Conservation (phyloP, 352 stramenopile genomes). For the Elongisporangium senticosum region DNA sequence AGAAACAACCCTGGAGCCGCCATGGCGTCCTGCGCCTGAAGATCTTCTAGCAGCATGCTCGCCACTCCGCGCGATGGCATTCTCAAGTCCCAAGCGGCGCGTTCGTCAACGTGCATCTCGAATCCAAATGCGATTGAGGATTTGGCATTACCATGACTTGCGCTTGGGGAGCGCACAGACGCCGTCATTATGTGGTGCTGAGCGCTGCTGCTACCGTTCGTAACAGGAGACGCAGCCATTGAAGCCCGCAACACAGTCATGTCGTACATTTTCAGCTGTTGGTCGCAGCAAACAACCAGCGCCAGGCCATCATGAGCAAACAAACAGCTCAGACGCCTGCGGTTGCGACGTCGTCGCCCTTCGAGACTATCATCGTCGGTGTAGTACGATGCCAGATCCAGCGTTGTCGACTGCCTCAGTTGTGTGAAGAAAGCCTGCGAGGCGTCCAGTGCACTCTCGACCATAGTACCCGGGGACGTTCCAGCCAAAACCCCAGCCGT, state of each 20-base stretch:
- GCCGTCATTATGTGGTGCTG: slow-evolving; percentile 2
- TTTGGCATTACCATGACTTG: slow-evolving; percentile 20
- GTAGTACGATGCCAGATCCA: slow-evolving; percentile 47
- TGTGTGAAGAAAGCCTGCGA: slow-evolving; percentile 68
- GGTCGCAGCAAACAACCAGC: slow-evolving; percentile 59
- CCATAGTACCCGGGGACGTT: slow-evolving; percentile 37
- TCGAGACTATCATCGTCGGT: slow-evolving; percentile 46
- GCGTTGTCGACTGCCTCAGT: slow-evolving; percentile 48
- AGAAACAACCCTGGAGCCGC: not conserved
- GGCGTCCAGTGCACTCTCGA: slow-evolving; percentile 57
- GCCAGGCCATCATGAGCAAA: slow-evolving; percentile 63
- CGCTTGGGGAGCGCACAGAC: not conserved
- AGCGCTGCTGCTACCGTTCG: slow-evolving; percentile 3
- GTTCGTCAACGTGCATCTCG: slow-evolving; percentile 48
- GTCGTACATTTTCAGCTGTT: slow-evolving; percentile 59
- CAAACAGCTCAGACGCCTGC: slow-evolving; percentile 54
- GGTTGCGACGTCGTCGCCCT: slow-evolving; percentile 39
- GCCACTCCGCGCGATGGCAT: slow-evolving; percentile 22
- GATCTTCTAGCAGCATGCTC: slow-evolving; percentile 10
- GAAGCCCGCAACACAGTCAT: slow-evolving; percentile 21
- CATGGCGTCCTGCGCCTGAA: not conserved
- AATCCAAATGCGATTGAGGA: slow-evolving; percentile 63
- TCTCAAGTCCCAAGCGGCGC: slow-evolving; percentile 60
- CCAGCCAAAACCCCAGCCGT: slow-evolving; percentile 3
- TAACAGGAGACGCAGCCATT: not conserved